These are phyloP conservation scores for Yamadazyma takamatsuzukensis DNA, from an alignment of 805 yeast genomes.

Conservation along the genomic window DNA sequence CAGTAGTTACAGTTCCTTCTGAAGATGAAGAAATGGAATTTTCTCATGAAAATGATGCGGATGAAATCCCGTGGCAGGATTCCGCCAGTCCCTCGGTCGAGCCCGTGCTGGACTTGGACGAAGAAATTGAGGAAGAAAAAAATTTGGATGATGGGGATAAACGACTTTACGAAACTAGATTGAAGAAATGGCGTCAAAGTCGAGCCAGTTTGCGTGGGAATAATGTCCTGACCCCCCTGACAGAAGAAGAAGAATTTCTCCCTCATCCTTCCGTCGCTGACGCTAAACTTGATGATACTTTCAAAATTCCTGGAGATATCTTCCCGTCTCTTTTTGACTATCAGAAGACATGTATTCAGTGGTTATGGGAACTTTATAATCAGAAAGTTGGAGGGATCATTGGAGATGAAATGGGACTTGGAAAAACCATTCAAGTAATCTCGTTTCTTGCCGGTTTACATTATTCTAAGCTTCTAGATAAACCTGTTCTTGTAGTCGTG, in stretches of 20 bases:
- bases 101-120: slow-evolving; percentile 11
- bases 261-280: slow-evolving; percentile 79
- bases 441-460: slow-evolving; percentile 90
- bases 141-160: slow-evolving; percentile 84
- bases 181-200: slow-evolving; percentile 54
- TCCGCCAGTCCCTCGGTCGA: no score
- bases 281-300: slow-evolving; percentile 66
- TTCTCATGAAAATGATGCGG: slow-evolving; percentile 16
- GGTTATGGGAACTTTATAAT: slow-evolving; percentile 91
- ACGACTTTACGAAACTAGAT: slow-evolving; percentile 52
- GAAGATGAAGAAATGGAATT: slow-evolving; percentile 17
- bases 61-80: no score
- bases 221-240: slow-evolving; percentile 20
- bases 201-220: slow-evolving; percentile 23
- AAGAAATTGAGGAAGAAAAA: slow-evolving; percentile 20
- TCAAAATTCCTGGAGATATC: slow-evolving; percentile 84
- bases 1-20: no score
- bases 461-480: slow-evolving; percentile 67
- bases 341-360: slow-evolving; percentile 94
- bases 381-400: slow-evolving; percentile 93
- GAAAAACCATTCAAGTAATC: slow-evolving; percentile 90
- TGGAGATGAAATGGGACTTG: slow-evolving; percentile 98
- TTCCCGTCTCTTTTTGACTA: slow-evolving; percentile 85
- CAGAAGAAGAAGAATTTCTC: slow-evolving; percentile 57
- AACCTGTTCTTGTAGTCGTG: slow-evolving; percentile 84